These are phyloP conservation scores for Stropharia rugosoannulata DNA, from an alignment of 768 basidiomycete genomes.

Conservation along the genomic window DNA sequence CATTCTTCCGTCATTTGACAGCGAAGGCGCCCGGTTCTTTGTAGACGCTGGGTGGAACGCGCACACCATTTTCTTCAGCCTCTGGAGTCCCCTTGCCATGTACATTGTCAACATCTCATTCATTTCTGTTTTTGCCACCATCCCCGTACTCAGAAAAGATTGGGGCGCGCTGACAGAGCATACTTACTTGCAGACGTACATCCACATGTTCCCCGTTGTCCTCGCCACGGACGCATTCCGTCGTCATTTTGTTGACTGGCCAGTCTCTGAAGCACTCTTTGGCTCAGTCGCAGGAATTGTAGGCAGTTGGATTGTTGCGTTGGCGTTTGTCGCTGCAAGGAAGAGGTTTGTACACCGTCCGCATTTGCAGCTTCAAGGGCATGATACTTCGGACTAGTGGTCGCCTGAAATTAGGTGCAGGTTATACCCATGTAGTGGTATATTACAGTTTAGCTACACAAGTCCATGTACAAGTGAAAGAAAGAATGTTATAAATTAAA, in stretches of 20 bases:
- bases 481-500: too few relatives aligned
- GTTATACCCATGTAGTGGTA: too few relatives aligned
- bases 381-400: too few relatives aligned
- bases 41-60: background rate
- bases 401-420: too few relatives aligned
- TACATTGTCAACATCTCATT: background rate
- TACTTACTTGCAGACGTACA: constrained; percentile 4
- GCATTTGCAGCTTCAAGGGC: too few relatives aligned
- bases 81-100: constrained; percentile 4
- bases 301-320: background rate
- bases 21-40: background rate
- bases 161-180: background rate
- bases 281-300: background rate
- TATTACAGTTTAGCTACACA: too few relatives aligned
- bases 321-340: background rate
- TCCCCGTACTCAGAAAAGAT: background rate
- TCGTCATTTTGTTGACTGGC: background rate
- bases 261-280: background rate
- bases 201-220: constrained; percentile 6
- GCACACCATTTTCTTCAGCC: constrained; percentile 6
- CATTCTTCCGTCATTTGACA: background rate
- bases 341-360: too few relatives aligned
- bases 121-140: background rate
- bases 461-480: too few relatives aligned
- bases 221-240: background rate